These are phyloP conservation scores for Inga leiocalycina DNA, from an alignment of 306 rosid genomes.

Conservation along the genomic window DNA sequence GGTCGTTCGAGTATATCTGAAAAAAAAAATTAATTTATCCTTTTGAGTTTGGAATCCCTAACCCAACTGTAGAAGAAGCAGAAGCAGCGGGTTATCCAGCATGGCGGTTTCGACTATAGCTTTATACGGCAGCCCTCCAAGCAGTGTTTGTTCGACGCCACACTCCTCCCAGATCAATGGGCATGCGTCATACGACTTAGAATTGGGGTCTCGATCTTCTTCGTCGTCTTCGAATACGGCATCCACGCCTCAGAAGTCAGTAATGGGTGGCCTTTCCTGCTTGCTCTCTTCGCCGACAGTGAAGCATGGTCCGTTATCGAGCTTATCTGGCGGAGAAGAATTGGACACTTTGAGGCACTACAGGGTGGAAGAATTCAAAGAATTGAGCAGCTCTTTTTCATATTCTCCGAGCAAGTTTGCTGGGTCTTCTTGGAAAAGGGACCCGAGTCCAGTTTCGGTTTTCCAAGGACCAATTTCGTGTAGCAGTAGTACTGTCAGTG, in stretches of 20 bases:
- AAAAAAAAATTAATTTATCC: background rate
- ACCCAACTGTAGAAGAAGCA: slow-evolving; percentile 27
- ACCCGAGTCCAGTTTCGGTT: slow-evolving; percentile 90
- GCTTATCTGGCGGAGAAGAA: too few species aligned
- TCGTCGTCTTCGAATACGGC: too few species aligned
- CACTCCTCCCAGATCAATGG: too few species aligned
- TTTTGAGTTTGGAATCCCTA: slow-evolving; percentile 25
- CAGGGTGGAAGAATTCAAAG: slow-evolving; percentile 67
- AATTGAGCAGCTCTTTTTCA: slow-evolving; percentile 71
- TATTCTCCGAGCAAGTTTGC: slow-evolving; percentile 64
- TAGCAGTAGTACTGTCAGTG: slow-evolving; percentile 53
- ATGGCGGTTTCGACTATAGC: too few species aligned
- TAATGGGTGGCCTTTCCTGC: too few species aligned
- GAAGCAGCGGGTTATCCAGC: slow-evolving; percentile 19
- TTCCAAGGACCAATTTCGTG: slow-evolving; percentile 89
- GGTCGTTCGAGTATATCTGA: background rate
- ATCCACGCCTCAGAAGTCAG: too few species aligned
- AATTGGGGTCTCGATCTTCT: too few species aligned
- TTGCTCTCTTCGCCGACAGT: too few species aligned
- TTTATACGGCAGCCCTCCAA: too few species aligned
- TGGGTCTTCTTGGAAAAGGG: slow-evolving; percentile 66
- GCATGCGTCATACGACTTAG: too few species aligned
- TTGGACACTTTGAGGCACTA: slow-evolving; percentile 11
- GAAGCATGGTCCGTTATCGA: too few species aligned
- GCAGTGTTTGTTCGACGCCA: too few species aligned